A percentile compares a stretch with the other conserved stretches of the same genome.
phyloP scores from a whole-genome alignment of 2,329 filamentous ascomycete genomes.

The Pestalotiopsis sp. region DNA sequence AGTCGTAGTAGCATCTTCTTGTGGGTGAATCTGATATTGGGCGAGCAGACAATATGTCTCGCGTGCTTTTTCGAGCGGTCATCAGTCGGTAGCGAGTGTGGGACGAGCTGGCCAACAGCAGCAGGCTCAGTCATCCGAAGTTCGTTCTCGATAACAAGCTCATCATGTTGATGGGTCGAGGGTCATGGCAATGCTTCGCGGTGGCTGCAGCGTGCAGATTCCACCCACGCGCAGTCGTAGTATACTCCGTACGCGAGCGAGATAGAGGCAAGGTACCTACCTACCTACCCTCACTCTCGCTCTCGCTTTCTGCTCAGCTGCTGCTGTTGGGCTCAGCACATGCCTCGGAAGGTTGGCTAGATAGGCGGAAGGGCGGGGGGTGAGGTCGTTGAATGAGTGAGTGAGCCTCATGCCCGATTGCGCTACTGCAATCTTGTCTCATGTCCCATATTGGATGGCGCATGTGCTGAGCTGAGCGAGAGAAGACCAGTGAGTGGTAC shows the following conservation, averaged over 20 bases:
- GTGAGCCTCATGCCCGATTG: constrained; percentile 2
- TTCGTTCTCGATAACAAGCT: neutral
- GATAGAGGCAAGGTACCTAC: neutral
- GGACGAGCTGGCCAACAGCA: neutral
- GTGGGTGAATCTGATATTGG: neutral
- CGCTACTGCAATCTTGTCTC: constrained; percentile 6
- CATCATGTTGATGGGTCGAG: neutral
- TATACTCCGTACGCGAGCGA: neutral
- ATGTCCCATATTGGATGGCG: constrained; percentile 6
- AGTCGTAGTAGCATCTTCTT: neutral
- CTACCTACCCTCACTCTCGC: neutral
- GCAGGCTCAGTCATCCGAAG: neutral
- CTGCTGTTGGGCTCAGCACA: neutral
- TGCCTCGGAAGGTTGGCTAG: neutral
- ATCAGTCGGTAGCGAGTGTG: neutral
- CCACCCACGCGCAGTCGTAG: neutral
- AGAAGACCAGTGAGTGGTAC: neutral
- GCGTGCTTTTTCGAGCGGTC: neutral
- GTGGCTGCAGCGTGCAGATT: neutral
- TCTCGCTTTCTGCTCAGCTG: neutral
- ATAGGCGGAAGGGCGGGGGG: neutral
- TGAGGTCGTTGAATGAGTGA: neutral
- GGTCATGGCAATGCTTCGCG: neutral
- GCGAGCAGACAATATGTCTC: neutral
- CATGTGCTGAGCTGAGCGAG: neutral